Evolutionary conservation across 192 early-diverging fungal species (phyloP), one percentile per base, ranked within the genome.

Genomic region (Chytriomyces sp.): DNA sequence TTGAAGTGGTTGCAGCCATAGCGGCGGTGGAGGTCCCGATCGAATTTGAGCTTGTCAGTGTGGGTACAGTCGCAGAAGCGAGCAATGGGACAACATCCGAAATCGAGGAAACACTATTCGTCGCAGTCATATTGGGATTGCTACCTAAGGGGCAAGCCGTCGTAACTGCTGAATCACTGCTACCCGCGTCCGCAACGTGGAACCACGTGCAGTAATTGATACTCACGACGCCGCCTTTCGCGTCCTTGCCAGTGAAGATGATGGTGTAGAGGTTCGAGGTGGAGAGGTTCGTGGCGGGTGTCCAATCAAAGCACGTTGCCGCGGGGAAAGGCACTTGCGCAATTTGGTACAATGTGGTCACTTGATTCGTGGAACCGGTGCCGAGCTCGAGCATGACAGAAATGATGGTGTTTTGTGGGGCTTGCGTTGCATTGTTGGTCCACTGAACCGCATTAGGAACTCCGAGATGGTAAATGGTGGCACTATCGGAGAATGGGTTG

Each of bases 271-370:
- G n/a, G 52, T 8, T 5, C 10, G 19, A 37, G 14, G 49, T 68
- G 17, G 63, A 31, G 26, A 68, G 52, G 52, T 68, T 68, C 28
- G 65, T 31, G 52, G 65, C 34, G 2, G 65, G 65, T 1, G 52
- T 68, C 65, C 65, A 68, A 55, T 33, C 52, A 39, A 37, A 68
- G 34, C 65, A 68, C 7, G 65, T 68, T 17, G 65, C n/a, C 17
- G 65, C 65, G 5, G 65, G 65, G 52, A 37, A 68, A 17, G 65
- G 17, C 1, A 68, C 28, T 22, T 25, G 10, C 8, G 6, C 52
- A 22, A 68, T 7, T 17, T 7, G 30, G 33, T 68, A 68, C 6
- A 55, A 52, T 14, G 31, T 17, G 7, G 17, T 32, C 22, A 64
- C 28, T 14, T 64, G 17, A 26, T 64, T 64, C n/a, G 39, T 14